Evolutionary conservation across 768 basidiomycete genomes (phyloP).

Genomic region (Hericium alpestre): DNA sequence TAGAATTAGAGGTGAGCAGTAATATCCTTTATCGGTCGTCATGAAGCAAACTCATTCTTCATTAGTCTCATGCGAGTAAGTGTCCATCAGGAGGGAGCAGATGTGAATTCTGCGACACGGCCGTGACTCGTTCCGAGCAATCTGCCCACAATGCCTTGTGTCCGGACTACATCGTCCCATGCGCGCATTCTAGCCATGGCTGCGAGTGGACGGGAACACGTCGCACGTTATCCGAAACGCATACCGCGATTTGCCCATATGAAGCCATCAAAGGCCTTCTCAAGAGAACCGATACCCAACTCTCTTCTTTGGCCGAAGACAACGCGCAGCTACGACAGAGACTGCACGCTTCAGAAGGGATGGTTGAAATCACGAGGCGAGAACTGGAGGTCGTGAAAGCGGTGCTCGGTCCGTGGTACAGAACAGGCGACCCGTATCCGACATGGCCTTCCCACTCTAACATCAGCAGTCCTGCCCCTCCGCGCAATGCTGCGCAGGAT

Average conservation of each 20-base stretch:
- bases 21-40: no score
- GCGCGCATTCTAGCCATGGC: constrained; percentile 38
- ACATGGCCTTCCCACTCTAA: not conserved
- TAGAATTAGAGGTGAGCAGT: constrained; percentile 18
- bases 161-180: constrained; percentile 27
- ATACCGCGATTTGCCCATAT: constrained; percentile 40
- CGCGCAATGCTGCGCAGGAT: not conserved
- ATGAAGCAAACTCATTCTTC: no score
- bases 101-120: constrained; percentile 32
- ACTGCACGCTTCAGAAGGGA: constrained; percentile 48
- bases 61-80: constrained; percentile 21
- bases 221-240: constrained; percentile 22
- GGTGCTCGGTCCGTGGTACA: constrained; percentile 61
- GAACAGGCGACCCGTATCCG: constrained; percentile 19
- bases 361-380: constrained; percentile 36
- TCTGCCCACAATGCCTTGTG: constrained; percentile 30
- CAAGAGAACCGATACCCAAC: constrained; percentile 23
- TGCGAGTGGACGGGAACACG: constrained; percentile 46
- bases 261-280: constrained; percentile 55
- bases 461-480: not conserved
- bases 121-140: constrained; percentile 25
- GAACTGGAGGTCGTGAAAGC: constrained; percentile 47
- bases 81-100: constrained; percentile 27
- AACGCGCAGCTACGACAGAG: constrained; percentile 53
- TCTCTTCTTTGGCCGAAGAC: constrained; percentile 42